Evolutionary conservation across 148 eudicot genomes (phyloP), one percentile per base, ranked within the genome.

Genomic region (Heliamphora exappendiculata): DNA sequence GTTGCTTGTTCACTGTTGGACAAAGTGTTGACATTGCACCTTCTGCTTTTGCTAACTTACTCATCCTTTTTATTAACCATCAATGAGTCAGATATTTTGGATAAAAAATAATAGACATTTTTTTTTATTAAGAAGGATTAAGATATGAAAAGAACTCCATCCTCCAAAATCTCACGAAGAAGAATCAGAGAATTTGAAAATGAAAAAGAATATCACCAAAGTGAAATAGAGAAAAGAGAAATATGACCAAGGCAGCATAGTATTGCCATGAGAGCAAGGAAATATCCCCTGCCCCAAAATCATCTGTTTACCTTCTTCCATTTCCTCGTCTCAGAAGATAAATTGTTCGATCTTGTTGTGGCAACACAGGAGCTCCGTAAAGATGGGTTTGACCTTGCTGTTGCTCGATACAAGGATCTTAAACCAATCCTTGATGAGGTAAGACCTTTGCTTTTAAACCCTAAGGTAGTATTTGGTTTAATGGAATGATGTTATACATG

Each of bases 311-410:
- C 31, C 13, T 26, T 31, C 24, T 57, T 31, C 31, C 24, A 8
- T 57, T 57, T 9, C 10, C 28, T 57, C 1, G 24, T 57, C 31
- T 24, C 31, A 51, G n/a, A 51, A 51, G 55, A 51, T 51, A 19
- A 16, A 9, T n/a, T 37, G 53, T 37, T 64, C 20, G n/a, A 42
- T 29, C 10, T 57, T 68, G 36, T 84, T 55, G 50, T 79, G 62
- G 51, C 76, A 54, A 70, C 71, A 62, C 80, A 92, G 99, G 99
- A 95, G 82, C 93, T 95, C 20, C 91, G 99, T 7, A 95, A 92
- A 76, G 99, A 95, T 86, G 99, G 99, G 33, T 95, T 95, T 86
- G 99, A 95, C 86, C 92, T 95, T 78, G 99, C 99, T 49, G 95
- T 89, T 79, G 69, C 86, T 67, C 91, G 99, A 73, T 95, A 92